A percentile compares a stretch with the other conserved stretches of the same genome.
Conservation (phyloP, 2,329 filamentous ascomycete genomes). For the Exophiala spinifera region DNA sequence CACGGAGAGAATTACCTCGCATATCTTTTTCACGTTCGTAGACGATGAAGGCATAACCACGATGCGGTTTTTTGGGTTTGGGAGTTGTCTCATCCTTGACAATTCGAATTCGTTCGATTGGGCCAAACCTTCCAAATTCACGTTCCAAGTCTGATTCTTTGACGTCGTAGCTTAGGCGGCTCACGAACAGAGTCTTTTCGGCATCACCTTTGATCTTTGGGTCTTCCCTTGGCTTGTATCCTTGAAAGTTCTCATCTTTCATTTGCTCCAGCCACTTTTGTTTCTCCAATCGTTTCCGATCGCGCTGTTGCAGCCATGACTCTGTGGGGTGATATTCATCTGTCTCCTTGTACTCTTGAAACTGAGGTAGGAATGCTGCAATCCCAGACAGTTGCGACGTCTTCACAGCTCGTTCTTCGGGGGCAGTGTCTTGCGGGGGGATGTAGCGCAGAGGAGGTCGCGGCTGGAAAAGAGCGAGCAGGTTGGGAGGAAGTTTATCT, state of each 20-base stretch:
- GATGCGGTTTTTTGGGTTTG: slow-evolving; percentile 76
- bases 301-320: slow-evolving; percentile 85
- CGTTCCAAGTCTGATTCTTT: slow-evolving; percentile 86
- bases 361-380: slow-evolving; percentile 68
- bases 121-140: slow-evolving; percentile 89
- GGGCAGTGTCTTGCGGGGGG: slow-evolving; percentile 74
- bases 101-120: slow-evolving; percentile 91
- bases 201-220: slow-evolving; percentile 87
- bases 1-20: slow-evolving; percentile 74
- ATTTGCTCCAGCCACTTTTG: slow-evolving; percentile 61
- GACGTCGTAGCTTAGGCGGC: slow-evolving; percentile 82
- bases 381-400: slow-evolving; percentile 72
- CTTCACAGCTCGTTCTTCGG: slow-evolving; percentile 65
- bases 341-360: slow-evolving; percentile 74
- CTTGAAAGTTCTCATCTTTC: slow-evolving; percentile 60
- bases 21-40: slow-evolving; percentile 98
- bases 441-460: slow-evolving; percentile 89
- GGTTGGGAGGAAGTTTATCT: slow-evolving; percentile 88
- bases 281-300: slow-evolving; percentile 80
- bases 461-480: slow-evolving; percentile 91
- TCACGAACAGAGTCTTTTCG: slow-evolving; percentile 91
- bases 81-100: slow-evolving; percentile 74
- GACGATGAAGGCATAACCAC: slow-evolving; percentile 94
- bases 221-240: slow-evolving; percentile 77
- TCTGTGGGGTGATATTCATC: slow-evolving; percentile 78